These are phyloP conservation scores for Penicillium soppii DNA, from an alignment of 495 filamentous ascomycete genomes.

Conservation along the genomic window DNA sequence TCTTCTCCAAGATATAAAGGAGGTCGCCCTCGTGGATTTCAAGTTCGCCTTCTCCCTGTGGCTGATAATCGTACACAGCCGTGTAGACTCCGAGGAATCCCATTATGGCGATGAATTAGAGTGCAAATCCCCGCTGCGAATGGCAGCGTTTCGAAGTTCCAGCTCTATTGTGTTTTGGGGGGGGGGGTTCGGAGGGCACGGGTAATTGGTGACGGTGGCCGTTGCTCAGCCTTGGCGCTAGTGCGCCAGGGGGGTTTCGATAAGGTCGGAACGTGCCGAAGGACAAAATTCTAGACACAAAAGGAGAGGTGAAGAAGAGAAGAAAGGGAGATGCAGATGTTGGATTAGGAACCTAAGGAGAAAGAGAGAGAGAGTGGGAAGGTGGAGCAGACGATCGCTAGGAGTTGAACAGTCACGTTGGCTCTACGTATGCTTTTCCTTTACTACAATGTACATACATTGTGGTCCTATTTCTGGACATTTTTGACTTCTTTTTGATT, in stretches of 20 bases:
- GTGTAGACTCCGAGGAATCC: slow-evolving; percentile 89
- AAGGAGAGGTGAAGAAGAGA: slow-evolving; percentile 4
- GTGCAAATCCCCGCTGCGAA: slow-evolving; percentile 13
- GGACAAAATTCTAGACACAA: slow-evolving; percentile 4
- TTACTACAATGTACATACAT: no score
- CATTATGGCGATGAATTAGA: slow-evolving; percentile 40
- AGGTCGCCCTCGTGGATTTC: slow-evolving; percentile 85
- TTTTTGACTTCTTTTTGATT: not conserved
- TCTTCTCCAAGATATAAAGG: slow-evolving; percentile 90
- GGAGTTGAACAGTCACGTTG: slow-evolving; percentile 35
- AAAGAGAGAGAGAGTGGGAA: slow-evolving; percentile 20
- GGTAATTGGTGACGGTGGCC: slow-evolving; percentile 20
- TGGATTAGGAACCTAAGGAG: slow-evolving; percentile 19
- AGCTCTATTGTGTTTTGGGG: slow-evolving; percentile 10
- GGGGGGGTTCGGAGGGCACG: slow-evolving; percentile 10
- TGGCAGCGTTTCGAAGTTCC: slow-evolving; percentile 20
- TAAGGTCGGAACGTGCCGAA: slow-evolving; percentile 5
- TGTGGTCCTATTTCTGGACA: not conserved
- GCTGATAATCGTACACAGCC: slow-evolving; percentile 90
- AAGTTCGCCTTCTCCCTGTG: slow-evolving; percentile 86
- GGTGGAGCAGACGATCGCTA: slow-evolving; percentile 28
- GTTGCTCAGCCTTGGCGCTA: slow-evolving; percentile 29
- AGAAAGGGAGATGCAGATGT: slow-evolving; percentile 11
- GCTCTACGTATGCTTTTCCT: slow-evolving; percentile 19
- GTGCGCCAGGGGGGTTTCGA: slow-evolving; percentile 10